A percentile compares a stretch with the other conserved stretches of the same genome.
These are phyloP conservation scores for Claviceps fusiformis DNA, from an alignment of 2,329 filamentous ascomycete genomes.

Conservation along the genomic window DNA sequence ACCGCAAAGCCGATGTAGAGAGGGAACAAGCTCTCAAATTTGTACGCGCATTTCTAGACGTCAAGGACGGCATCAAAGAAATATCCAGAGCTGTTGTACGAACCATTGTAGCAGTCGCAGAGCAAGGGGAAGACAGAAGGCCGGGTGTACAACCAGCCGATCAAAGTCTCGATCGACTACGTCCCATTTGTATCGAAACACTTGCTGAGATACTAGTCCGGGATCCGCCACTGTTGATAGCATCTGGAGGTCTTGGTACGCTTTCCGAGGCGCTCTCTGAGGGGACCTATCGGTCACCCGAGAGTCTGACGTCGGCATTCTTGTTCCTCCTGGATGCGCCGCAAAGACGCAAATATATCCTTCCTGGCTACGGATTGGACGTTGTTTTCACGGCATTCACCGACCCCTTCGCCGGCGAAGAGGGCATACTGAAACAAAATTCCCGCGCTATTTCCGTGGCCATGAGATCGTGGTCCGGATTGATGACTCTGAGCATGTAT, in stretches of 20 bases:
- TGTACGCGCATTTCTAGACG: constrained; percentile 84
- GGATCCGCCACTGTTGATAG: constrained; percentile 67
- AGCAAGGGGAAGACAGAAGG: constrained; percentile 77
- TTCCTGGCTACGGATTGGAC: constrained; percentile 79
- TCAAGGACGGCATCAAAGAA: constrained; percentile 82
- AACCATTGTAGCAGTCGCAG: constrained; percentile 81
- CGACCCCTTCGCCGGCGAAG: constrained; percentile 54
- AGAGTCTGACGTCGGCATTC: constrained; percentile 77
- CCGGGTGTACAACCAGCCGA: constrained; percentile 54
- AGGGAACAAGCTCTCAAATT: constrained; percentile 96
- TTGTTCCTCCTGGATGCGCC: constrained; percentile 82
- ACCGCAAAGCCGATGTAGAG: constrained; percentile 93
- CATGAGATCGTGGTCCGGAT: constrained; percentile 83
- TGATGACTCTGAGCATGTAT: constrained; percentile 80
- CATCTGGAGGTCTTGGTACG: constrained; percentile 71
- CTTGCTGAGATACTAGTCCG: constrained; percentile 82
- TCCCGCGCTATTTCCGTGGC: constrained; percentile 85
- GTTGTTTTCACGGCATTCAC: constrained; percentile 86
- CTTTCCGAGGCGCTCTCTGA: constrained; percentile 88
- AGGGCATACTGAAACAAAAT: constrained; percentile 62
- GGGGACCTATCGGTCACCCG: constrained; percentile 82
- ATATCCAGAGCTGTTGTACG: constrained; percentile 77
- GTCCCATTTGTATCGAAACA: constrained; percentile 85
- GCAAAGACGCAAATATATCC: constrained; percentile 64
- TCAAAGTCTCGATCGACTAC: constrained; percentile 69